A percentile compares a stretch with the other conserved stretches of the same genome.
These are phyloP conservation scores for Apophysomyces trapeziformis DNA, from an alignment of 371 early-diverging fungal genomes.

Conservation along the genomic window DNA sequence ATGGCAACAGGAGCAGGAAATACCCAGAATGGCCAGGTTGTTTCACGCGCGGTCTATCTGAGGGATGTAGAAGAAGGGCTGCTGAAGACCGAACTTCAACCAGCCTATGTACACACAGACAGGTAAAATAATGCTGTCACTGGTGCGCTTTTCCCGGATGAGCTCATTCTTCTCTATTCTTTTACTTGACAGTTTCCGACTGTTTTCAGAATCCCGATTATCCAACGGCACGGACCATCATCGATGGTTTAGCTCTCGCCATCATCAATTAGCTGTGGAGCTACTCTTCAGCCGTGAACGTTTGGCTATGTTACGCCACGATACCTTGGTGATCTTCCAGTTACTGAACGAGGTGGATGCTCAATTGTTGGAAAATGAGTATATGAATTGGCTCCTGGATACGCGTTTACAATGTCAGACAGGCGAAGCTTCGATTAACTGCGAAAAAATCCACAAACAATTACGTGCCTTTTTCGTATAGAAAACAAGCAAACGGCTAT, in stretches of 20 bases:
- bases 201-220: conserved; percentile 23
- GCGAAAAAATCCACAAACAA: conserved; percentile 11
- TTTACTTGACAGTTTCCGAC: conserved; percentile 24
- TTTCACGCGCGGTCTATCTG: conserved; percentile 55
- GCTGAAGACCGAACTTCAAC: conserved; percentile 23
- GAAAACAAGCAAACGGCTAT: background rate
- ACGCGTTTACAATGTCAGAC: conserved; percentile 44
- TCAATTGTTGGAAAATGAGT: conserved; percentile 59
- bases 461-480: conserved; percentile 10
- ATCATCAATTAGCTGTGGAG: conserved; percentile 56
- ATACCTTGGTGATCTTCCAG: conserved; percentile 59
- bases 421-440: conserved; percentile 13
- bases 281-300: conserved; percentile 59
- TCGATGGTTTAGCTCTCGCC: conserved; percentile 42
- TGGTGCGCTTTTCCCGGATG: background rate
- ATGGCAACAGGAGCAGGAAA: background rate
- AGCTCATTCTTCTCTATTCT: background rate
- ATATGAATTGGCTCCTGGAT: conserved; percentile 66
- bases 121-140: conserved; percentile 21
- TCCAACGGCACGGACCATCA: conserved; percentile 18
- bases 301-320: conserved; percentile 61
- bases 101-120: conserved; percentile 32
- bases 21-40: conserved; percentile 3
- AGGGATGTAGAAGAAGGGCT: conserved; percentile 56
- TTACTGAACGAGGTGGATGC: conserved; percentile 60